These are phyloP conservation scores for Kwoniella dejecticola DNA, from an alignment of 768 basidiomycete species.

Conservation along the genomic window DNA sequence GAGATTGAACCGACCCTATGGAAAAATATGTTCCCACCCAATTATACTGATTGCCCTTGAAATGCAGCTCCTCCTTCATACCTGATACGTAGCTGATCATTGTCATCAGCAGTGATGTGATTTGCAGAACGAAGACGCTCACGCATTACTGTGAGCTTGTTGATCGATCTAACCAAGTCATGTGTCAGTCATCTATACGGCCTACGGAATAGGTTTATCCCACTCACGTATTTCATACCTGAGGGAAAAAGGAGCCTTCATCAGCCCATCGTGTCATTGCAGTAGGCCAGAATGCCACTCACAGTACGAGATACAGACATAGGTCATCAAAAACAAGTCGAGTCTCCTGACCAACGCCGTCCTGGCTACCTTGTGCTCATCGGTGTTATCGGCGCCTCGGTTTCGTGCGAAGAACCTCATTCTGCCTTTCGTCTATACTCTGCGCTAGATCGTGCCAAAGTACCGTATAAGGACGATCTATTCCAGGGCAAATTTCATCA, in stretches of 20 bases:
- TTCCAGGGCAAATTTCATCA: neutral
- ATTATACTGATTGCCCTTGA: conserved; percentile 9
- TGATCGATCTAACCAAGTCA: neutral
- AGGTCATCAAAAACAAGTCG: conserved; percentile 11
- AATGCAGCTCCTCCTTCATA: conserved; percentile 11
- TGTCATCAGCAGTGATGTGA: neutral
- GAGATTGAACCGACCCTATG: neutral
- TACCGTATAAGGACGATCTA: neutral
- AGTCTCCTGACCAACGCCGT: conserved; percentile 6
- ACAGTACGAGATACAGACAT: conserved; percentile 9
- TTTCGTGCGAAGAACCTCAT: conserved; percentile 1
- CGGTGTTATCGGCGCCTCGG: neutral
- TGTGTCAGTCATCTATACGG: neutral
- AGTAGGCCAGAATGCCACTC: no score
- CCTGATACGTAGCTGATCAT: conserved; percentile 3
- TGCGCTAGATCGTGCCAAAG: neutral
- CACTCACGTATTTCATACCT: conserved; percentile 13
- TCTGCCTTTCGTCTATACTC: neutral
- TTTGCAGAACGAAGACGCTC: neutral
- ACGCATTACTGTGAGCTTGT: conserved; percentile 5
- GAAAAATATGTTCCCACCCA: conserved; percentile 1
- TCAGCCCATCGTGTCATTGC: neutral
- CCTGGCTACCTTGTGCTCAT: neutral
- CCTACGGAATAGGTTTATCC: no score
- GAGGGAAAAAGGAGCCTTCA: no score